These are phyloP conservation scores for Coemansia sp. DNA, from an alignment of 192 early-diverging fungal genomes.

Conservation along the genomic window DNA sequence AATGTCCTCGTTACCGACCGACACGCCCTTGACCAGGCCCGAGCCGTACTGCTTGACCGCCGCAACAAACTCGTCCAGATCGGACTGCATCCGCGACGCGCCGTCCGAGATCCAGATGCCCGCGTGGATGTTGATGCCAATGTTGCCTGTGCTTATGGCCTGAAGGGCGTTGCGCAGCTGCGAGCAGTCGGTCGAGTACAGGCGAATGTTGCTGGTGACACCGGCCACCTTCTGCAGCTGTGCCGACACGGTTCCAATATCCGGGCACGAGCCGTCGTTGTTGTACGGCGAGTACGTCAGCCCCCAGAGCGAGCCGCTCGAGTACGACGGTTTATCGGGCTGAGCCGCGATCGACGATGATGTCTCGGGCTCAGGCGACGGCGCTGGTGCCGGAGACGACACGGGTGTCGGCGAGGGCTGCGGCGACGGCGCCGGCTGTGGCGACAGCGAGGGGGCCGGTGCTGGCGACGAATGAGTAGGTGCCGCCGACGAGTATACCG, in stretches of 20 bases:
- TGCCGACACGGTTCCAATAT: slow-evolving; percentile 14
- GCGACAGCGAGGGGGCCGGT: background rate
- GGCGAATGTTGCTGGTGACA: slow-evolving; percentile 40
- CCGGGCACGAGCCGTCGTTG: slow-evolving; percentile 43
- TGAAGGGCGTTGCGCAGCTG: slow-evolving; percentile 35
- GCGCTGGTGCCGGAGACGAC: background rate
- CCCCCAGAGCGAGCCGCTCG: slow-evolving; percentile 32
- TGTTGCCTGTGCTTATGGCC: slow-evolving; percentile 27
- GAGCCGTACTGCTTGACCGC: slow-evolving; percentile 32
- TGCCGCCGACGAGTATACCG: background rate
- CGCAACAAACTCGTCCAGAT: slow-evolving; percentile 38
- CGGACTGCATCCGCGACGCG: slow-evolving; percentile 22
- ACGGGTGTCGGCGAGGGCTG: background rate
- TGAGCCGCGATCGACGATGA: background rate
- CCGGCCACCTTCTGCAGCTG: slow-evolving; percentile 29
- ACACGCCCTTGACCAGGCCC: slow-evolving; percentile 31
- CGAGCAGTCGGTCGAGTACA: slow-evolving; percentile 50
- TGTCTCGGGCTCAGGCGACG: slow-evolving; percentile 3
- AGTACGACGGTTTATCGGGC: background rate
- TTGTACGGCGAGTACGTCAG: slow-evolving; percentile 49
- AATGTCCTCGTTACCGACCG: slow-evolving; percentile 45
- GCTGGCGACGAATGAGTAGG: background rate
- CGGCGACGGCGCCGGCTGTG: background rate
- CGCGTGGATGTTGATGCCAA: slow-evolving; percentile 28
- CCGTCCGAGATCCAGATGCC: slow-evolving; percentile 45